Evolutionary conservation across 306 rosid species (phyloP), one percentile per base, ranked within the genome.

Genomic region (Lupinus albus): DNA sequence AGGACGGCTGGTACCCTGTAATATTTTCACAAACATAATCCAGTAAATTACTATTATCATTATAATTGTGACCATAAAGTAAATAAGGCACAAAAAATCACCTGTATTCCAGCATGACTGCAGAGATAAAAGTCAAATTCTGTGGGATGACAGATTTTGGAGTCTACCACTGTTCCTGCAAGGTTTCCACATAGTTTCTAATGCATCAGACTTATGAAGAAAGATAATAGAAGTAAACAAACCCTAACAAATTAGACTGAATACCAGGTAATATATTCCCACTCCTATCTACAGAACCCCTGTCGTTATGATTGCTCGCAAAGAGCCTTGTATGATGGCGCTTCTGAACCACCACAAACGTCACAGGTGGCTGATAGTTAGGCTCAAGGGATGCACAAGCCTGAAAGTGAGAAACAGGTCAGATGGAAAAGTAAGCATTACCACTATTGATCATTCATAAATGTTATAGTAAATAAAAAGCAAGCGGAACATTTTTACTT

Each of bases 41-140:
- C 41, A 12, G 11, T 16, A 58, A 30, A 14, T 11, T 48, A 36
- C n/a, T 16, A 38, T 18, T 11, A 33, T 39, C 2, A 38, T 9
- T 9, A 38, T 8, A 1, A 46, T 30, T 11, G 18, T 5, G 25
- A 1, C 25, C 25, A 13, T 15, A 8, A 3, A 39, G 20, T 33
- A 64, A 16, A 7, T 9, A 4, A 16, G 3, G 9, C 3, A 54
- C 52, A n/a, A 25, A 60, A 6, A 4, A 25, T 53, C 17, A 85
- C 99, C 96, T 94, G 96, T 33, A 90, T 91, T 42, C 99, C 99
- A 17, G 99, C 99, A 67, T 94, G 99, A 41, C 96, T 88, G 46
- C 99, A 94, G 0, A 94, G 89, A 46, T 94, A 94, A 42, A 94
- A 94, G 48, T 94, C 99, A 62, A 94, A 94, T 55, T 94, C 99